A percentile compares a stretch with the other conserved stretches of the same genome.
These are phyloP conservation scores for Paracamarosporium sp. DNA, from an alignment of 2,329 filamentous ascomycete species.

Conservation along the genomic window DNA sequence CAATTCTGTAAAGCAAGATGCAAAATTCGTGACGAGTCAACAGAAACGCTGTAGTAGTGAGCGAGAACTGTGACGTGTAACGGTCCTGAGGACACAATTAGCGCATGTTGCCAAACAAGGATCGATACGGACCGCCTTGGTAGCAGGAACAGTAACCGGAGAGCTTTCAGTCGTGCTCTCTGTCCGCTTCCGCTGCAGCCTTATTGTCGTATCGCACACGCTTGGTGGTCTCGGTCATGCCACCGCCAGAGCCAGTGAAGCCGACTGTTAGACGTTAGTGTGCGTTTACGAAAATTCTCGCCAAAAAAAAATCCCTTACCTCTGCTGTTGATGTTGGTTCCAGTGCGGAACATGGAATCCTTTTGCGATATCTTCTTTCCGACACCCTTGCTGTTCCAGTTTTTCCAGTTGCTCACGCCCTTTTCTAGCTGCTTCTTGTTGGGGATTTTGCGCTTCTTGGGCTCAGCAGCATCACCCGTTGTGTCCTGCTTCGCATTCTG, in stretches of 20 bases:
- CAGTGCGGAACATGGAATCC: constrained; percentile 96
- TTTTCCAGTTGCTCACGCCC: constrained; percentile 92
- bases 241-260: constrained; percentile 92
- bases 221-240: constrained; percentile 91
- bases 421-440: constrained; percentile 91
- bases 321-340: constrained; percentile 83
- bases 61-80: neutral
- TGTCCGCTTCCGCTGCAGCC: constrained; percentile 29
- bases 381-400: constrained; percentile 78
- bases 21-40: constrained; percentile 1
- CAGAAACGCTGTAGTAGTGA: neutral
- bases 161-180: constrained; percentile 20
- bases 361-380: constrained; percentile 77
- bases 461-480: constrained; percentile 66
- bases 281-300: constrained; percentile 25
- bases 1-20: constrained; percentile 26
- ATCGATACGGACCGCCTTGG: neutral
- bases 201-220: constrained; percentile 82
- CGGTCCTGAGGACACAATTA: neutral
- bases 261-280: constrained; percentile 70
- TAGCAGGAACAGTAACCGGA: neutral
- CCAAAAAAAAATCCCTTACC: constrained; percentile 60
- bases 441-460: constrained; percentile 79
- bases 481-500: constrained; percentile 68
- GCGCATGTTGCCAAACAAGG: neutral